These are phyloP conservation scores for Tranzscheliella williamsii DNA, from an alignment of 1,284 basidiomycete genomes.

Conservation along the genomic window DNA sequence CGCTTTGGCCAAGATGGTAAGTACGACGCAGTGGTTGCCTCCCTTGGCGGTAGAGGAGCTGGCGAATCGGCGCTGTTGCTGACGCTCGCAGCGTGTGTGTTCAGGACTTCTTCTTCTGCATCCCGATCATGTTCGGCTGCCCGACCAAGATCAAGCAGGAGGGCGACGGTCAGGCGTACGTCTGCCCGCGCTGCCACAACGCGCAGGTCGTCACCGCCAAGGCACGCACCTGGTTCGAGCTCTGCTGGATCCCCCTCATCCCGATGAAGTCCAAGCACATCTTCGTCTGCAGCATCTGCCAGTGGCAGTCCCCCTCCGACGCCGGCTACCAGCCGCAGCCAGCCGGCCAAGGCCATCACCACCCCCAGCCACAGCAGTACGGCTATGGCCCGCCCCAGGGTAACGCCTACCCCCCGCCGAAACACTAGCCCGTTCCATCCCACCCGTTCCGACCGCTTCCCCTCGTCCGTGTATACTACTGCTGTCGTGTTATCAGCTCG, in stretches of 20 bases:
- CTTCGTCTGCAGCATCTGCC: slow-evolving; percentile 57
- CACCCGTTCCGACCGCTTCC: no score
- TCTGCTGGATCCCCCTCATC: slow-evolving; percentile 58
- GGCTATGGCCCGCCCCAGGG: slow-evolving; percentile 37
- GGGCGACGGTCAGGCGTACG: slow-evolving; percentile 48
- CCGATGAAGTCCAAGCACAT: slow-evolving; percentile 51
- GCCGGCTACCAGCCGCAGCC: slow-evolving; percentile 49
- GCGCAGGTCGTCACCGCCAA: slow-evolving; percentile 56
- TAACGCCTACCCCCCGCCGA: slow-evolving; percentile 45
- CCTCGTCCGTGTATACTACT: no score
- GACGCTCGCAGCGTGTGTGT: no score
- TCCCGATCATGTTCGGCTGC: slow-evolving; percentile 57
- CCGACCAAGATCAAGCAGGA: slow-evolving; percentile 58
- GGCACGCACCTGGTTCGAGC: slow-evolving; percentile 55
- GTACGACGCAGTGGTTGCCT: no score
- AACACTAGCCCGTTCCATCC: slow-evolving; percentile 15
- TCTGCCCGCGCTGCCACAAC: slow-evolving; percentile 59
- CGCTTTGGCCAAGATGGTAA: no score
- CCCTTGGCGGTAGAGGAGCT: no score
- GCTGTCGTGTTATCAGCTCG: no score
- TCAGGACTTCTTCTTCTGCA: slow-evolving; percentile 54
- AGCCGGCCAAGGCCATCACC: slow-evolving; percentile 26
- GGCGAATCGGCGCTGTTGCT: no score
- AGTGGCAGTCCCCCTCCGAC: slow-evolving; percentile 50
- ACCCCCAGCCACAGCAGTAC: slow-evolving; percentile 34